Evolutionary conservation across 2,329 filamentous ascomycete genomes (phyloP).

Genomic region (Leptoxyphium fumago): DNA sequence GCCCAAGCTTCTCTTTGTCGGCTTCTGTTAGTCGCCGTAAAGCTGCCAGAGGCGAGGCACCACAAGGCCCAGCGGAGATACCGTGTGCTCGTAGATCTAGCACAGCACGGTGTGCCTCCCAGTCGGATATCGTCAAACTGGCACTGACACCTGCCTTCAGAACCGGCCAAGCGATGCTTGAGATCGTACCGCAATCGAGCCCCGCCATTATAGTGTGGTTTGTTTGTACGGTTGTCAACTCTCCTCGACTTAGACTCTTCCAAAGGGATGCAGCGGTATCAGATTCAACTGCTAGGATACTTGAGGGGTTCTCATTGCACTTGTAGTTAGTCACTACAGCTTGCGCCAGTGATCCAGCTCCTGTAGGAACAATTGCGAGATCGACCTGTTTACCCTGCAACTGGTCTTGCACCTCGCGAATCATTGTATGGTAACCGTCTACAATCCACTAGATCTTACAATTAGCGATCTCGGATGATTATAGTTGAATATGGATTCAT

Average conservation of each 20-base stretch:
- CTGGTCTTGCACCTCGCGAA: slow-evolving; percentile 39
- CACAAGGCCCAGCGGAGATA: slow-evolving; percentile 47
- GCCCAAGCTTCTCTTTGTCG: slow-evolving; percentile 21
- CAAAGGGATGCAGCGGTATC: slow-evolving; percentile 47
- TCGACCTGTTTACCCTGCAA: slow-evolving; percentile 23
- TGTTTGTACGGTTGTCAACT: slow-evolving; percentile 38
- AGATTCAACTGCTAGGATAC: slow-evolving; percentile 54
- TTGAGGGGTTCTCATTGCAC: slow-evolving; percentile 10
- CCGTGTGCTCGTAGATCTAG: slow-evolving; percentile 34
- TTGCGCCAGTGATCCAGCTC: slow-evolving; percentile 59
- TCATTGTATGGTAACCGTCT: slow-evolving; percentile 59
- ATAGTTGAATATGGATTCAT: neutral
- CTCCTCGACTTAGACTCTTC: slow-evolving; percentile 36
- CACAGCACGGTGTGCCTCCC: slow-evolving; percentile 46
- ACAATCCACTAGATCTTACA: neutral
- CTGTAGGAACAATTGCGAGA: slow-evolving; percentile 49
- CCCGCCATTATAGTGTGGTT: slow-evolving; percentile 57
- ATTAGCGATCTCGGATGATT: no score
- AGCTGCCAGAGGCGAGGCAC: slow-evolving; percentile 43
- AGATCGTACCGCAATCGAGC: slow-evolving; percentile 58
- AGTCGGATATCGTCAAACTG: slow-evolving; percentile 45
- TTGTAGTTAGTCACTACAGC: slow-evolving; percentile 55
- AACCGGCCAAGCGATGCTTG: slow-evolving; percentile 48
- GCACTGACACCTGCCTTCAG: slow-evolving; percentile 45
- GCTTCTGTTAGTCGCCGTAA: slow-evolving; percentile 33